Evolutionary conservation across 2,329 filamentous ascomycete species (phyloP).

Genomic region (Bimuria novae-zelandiae): DNA sequence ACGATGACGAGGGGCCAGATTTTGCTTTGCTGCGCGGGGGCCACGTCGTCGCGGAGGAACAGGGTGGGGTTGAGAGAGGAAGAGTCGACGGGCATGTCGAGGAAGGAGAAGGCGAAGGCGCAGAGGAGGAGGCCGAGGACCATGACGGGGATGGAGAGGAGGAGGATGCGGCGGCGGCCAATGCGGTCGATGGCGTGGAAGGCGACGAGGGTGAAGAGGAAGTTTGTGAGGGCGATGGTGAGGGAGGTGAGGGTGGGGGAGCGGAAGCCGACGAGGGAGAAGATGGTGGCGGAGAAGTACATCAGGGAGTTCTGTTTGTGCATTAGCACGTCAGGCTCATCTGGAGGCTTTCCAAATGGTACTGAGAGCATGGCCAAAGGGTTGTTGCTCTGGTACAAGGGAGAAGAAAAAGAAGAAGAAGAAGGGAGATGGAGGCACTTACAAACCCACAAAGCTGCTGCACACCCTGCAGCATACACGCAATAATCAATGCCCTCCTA

Average conservation of each 20-base stretch:
- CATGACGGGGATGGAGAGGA: slow-evolving; percentile 87
- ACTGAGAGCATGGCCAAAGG: too few relatives aligned
- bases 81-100: slow-evolving; percentile 54
- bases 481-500: slow-evolving; percentile 77
- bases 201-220: slow-evolving; percentile 52
- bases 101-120: slow-evolving; percentile 71
- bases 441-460: slow-evolving; percentile 77
- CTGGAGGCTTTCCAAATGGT: too few relatives aligned
- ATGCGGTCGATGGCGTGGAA: slow-evolving; percentile 52
- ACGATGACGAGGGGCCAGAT: slow-evolving; percentile 61
- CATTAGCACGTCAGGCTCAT: neutral
- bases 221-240: slow-evolving; percentile 52
- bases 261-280: slow-evolving; percentile 52
- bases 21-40: slow-evolving; percentile 20
- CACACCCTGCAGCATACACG: slow-evolving; percentile 81
- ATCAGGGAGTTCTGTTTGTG: slow-evolving; percentile 50
- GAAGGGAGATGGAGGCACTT: too few relatives aligned
- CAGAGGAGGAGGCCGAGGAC: slow-evolving; percentile 71
- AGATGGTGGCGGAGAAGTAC: slow-evolving; percentile 56
- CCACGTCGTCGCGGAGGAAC: slow-evolving; percentile 67
- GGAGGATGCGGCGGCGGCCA: slow-evolving; percentile 64
- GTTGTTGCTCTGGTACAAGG: too few relatives aligned
- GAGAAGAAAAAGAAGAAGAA: too few relatives aligned
- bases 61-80: slow-evolving; percentile 70
- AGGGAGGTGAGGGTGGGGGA: slow-evolving; percentile 52